phyloP scores from a whole-genome alignment of 371 early-diverging fungal species.

The Apophysomyces sp. region DNA sequence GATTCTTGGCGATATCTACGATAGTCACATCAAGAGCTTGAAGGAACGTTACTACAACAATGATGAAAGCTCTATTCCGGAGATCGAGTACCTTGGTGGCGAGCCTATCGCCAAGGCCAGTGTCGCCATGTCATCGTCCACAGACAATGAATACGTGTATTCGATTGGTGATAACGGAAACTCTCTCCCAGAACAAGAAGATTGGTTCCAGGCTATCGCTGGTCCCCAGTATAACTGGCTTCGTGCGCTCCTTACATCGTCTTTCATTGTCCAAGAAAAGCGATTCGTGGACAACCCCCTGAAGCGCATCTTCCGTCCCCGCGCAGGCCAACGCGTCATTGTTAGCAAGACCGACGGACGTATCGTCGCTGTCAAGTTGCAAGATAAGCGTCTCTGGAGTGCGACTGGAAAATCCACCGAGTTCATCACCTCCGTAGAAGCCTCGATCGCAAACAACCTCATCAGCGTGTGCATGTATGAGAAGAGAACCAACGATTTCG shows the following conservation, averaged over 20 bases:
- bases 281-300: slow-evolving; percentile 79
- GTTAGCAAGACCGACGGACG: slow-evolving; percentile 52
- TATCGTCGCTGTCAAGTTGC: slow-evolving; percentile 55
- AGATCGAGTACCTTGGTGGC: slow-evolving; percentile 84
- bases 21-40: slow-evolving; percentile 77
- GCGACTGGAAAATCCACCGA: slow-evolving; percentile 56
- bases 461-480: slow-evolving; percentile 77
- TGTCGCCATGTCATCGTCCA: slow-evolving; percentile 18
- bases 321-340: slow-evolving; percentile 76
- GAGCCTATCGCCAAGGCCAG: slow-evolving; percentile 30
- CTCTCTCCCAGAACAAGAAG: slow-evolving; percentile 65
- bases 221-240: slow-evolving; percentile 82
- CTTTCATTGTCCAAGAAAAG: slow-evolving; percentile 80
- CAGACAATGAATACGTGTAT: slow-evolving; percentile 50
- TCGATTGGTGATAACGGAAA: slow-evolving; percentile 52
- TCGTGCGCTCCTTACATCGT: slow-evolving; percentile 83
- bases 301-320: slow-evolving; percentile 79
- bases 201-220: slow-evolving; percentile 76
- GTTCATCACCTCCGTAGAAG: slow-evolving; percentile 62
- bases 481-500: slow-evolving; percentile 61
- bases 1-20: slow-evolving; percentile 87
- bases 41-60: slow-evolving; percentile 79
- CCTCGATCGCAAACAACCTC: slow-evolving; percentile 57
- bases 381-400: slow-evolving; percentile 64
- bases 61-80: slow-evolving; percentile 66